Conservation (phyloP, 2,329 filamentous ascomycete species). For the Biscogniauxia sp. region DNA sequence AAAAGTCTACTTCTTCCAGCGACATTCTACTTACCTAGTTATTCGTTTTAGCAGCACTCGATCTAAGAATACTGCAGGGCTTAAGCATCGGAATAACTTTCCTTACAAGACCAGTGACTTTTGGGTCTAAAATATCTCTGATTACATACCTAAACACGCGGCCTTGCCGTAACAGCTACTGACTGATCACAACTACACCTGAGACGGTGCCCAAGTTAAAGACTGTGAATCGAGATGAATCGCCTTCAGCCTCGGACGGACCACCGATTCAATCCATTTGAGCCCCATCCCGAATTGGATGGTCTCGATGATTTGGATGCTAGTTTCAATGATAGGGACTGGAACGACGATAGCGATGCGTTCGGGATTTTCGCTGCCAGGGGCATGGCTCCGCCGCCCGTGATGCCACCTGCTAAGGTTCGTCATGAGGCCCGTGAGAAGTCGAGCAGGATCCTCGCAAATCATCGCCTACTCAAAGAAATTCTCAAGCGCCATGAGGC, state of each 20-base stretch:
- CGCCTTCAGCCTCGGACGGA: slow-evolving; percentile 5
- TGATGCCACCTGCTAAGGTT: not conserved
- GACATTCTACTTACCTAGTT: too few species aligned
- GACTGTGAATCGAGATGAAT: slow-evolving; percentile 2
- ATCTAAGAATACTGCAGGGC: too few species aligned
- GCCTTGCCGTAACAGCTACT: too few species aligned
- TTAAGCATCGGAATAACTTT: too few species aligned
- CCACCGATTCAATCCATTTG: slow-evolving; percentile 17
- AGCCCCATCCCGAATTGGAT: slow-evolving; percentile 18
- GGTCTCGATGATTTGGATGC: slow-evolving; percentile 3
- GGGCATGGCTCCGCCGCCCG: slow-evolving; percentile 7
- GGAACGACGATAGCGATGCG: slow-evolving; percentile 11
- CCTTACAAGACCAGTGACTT: too few species aligned
- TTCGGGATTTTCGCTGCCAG: slow-evolving; percentile 13
- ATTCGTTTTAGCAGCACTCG: too few species aligned
- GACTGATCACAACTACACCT: too few species aligned
- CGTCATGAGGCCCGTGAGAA: not conserved
- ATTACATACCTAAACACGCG: too few species aligned
- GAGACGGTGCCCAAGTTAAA: too few species aligned
- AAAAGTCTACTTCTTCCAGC: too few species aligned
- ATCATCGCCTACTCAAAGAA: slow-evolving; percentile 14
- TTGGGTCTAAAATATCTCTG: too few species aligned
- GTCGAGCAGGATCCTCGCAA: not conserved
- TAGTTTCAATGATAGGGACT: slow-evolving; percentile 4
- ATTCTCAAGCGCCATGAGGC: slow-evolving; percentile 51